Percentiles rank a stretch among this genome's conserved stretches.
Conservation (phyloP, 2,329 filamentous ascomycete genomes). For the Decorospora gaudefroyi region DNA sequence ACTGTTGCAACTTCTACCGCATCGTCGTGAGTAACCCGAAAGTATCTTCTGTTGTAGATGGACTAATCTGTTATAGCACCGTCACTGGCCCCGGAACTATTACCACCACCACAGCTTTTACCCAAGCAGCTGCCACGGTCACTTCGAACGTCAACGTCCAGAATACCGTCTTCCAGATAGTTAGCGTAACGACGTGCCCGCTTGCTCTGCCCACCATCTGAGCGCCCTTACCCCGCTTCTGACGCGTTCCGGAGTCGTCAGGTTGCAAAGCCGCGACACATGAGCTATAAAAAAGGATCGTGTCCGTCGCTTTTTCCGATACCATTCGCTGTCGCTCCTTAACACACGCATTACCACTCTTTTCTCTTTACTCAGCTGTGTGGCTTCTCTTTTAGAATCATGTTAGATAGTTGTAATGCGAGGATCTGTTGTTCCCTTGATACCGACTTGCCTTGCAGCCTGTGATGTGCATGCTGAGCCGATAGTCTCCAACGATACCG, state of each 20-base stretch:
- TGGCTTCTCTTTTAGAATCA: background rate
- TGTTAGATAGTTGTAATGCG: slow-evolving; percentile 5
- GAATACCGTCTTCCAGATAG: background rate
- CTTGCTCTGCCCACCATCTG: background rate
- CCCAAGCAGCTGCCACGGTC: background rate
- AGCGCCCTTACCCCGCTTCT: background rate
- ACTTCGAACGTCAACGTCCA: background rate
- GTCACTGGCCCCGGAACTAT: background rate
- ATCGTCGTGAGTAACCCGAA: background rate
- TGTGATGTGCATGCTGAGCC: background rate
- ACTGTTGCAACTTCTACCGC: too few relatives aligned
- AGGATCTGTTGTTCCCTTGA: background rate
- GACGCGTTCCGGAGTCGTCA: background rate
- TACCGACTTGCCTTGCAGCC: background rate
- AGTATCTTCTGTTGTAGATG: background rate
- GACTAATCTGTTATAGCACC: slow-evolving; percentile 6
- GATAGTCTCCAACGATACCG: too few relatives aligned
- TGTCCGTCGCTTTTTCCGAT: background rate
- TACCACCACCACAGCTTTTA: slow-evolving; percentile 1
- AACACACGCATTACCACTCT: background rate
- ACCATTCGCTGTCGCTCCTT: slow-evolving; percentile 5
- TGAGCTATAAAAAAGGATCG: too few relatives aligned
- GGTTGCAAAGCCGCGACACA: too few relatives aligned
- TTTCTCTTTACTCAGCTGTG: background rate
- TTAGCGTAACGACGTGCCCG: slow-evolving; percentile 2